Percentiles rank a stretch among this genome's conserved stretches.
These are phyloP conservation scores for Hanseniaspora uvarum DNA, from an alignment of 1,139 yeast genomes.

Conservation along the genomic window DNA sequence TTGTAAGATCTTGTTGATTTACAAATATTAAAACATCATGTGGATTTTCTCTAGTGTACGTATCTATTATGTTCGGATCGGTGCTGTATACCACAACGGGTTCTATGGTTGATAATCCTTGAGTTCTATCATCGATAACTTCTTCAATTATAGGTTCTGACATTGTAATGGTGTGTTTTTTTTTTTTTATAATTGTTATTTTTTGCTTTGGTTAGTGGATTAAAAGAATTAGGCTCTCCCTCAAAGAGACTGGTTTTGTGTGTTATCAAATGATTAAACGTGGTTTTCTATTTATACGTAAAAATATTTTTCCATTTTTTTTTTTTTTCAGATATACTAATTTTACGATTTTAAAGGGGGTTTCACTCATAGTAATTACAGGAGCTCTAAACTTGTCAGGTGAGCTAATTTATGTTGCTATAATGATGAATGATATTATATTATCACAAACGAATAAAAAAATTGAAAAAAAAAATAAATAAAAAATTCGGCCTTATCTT, in stretches of 20 bases:
- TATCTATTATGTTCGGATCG: background rate
- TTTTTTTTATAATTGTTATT: no score
- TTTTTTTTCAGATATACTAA: background rate
- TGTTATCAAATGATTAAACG: background rate
- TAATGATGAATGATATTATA: no score
- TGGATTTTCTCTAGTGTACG: background rate
- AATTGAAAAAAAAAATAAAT: no score
- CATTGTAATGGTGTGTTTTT: background rate
- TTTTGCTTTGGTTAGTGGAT: no score
- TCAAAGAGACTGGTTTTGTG: no score
- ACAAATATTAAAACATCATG: background rate
- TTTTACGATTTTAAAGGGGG: no score
- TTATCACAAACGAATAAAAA: no score
- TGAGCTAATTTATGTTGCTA: no score
- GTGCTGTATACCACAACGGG: background rate
- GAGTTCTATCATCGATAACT: background rate
- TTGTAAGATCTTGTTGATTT: background rate
- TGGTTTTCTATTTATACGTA: background rate
- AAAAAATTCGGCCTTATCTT: no score
- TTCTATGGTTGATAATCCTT: background rate
- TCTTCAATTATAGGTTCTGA: conserved; percentile 11
- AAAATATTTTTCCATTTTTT: background rate
- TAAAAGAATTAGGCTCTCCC: no score
- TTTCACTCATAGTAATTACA: no score
- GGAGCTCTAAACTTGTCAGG: background rate